These are phyloP conservation scores for Brasenia schreberi DNA, from an alignment of 164 flowering plant species.

Conservation along the genomic window DNA sequence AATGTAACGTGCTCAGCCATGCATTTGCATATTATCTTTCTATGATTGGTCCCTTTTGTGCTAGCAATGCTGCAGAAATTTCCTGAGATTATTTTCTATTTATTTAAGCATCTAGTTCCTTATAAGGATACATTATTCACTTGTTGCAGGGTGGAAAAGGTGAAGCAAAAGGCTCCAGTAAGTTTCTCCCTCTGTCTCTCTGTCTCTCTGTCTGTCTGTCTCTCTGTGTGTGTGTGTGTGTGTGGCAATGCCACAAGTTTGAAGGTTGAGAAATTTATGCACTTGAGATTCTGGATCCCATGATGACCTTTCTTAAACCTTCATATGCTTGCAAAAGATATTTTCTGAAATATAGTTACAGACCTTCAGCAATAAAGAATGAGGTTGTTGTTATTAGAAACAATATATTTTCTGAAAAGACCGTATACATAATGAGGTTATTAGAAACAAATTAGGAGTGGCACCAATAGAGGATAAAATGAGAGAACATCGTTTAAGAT, in stretches of 20 bases:
- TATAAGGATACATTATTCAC: neutral
- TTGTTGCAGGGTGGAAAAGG: slow-evolving; percentile 46
- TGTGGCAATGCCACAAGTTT: neutral
- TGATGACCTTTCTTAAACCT: neutral
- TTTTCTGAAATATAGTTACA: no score
- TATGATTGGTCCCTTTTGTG: neutral
- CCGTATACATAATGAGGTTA: no score
- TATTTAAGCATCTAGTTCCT: neutral
- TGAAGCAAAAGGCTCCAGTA: slow-evolving; percentile 56
- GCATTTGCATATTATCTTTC: neutral
- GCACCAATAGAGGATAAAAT: no score
- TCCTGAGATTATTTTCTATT: neutral
- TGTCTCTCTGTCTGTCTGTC: no score
- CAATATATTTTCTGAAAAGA: no score
- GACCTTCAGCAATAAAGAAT: no score
- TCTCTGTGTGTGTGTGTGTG: no score
- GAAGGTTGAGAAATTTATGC: neutral
- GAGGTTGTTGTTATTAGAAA: no score
- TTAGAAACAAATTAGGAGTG: no score
- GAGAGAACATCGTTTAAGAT: no score
- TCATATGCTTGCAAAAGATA: neutral
- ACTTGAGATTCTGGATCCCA: no score
- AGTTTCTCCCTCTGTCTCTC: slow-evolving; percentile 16
- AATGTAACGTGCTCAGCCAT: neutral
- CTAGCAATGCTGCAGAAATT: no score